Conservation (phyloP, 106 monocot genomes). For the Dioscorea zingiberensis region DNA sequence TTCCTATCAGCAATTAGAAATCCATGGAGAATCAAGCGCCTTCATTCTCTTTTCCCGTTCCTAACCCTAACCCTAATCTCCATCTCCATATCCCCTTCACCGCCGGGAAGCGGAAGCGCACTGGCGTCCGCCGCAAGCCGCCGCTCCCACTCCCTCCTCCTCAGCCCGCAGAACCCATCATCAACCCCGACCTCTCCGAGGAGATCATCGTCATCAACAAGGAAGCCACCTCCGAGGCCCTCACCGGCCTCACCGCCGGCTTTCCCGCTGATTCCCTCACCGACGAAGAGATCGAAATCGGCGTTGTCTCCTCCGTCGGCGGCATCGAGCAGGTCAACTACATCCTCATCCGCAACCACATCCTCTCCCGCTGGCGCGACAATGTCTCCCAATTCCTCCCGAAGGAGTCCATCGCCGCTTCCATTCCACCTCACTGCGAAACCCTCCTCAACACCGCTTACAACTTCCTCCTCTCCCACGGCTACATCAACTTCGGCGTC, state of each 20-base stretch:
- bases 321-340: constrained; percentile 98
- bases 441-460: constrained; percentile 63
- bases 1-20: no score
- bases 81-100: constrained; percentile 25
- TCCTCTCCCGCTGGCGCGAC: constrained; percentile 45
- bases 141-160: constrained; percentile 7
- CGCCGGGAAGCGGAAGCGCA: constrained; percentile 86
- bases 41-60: constrained; percentile 10
- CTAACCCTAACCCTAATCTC: constrained; percentile 25
- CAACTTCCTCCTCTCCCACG: constrained; percentile 65
- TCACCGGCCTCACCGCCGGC: constrained; percentile 82
- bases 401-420: constrained; percentile 23
- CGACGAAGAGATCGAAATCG: constrained; percentile 90
- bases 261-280: constrained; percentile 97
- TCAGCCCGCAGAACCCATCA: neutral
- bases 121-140: constrained; percentile 70
- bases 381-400: constrained; percentile 36
- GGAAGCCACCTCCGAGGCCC: constrained; percentile 88
- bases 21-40: neutral
- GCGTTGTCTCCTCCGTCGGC: constrained; percentile 76
- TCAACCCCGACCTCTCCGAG: constrained; percentile 44
- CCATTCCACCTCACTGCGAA: constrained; percentile 55
- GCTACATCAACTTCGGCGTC: constrained; percentile 83
- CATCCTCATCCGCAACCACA: constrained; percentile 81
- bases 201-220: constrained; percentile 97